Evolutionary conservation across 129 eudicot species (phyloP).

Genomic region (Helianthus annuus): DNA sequence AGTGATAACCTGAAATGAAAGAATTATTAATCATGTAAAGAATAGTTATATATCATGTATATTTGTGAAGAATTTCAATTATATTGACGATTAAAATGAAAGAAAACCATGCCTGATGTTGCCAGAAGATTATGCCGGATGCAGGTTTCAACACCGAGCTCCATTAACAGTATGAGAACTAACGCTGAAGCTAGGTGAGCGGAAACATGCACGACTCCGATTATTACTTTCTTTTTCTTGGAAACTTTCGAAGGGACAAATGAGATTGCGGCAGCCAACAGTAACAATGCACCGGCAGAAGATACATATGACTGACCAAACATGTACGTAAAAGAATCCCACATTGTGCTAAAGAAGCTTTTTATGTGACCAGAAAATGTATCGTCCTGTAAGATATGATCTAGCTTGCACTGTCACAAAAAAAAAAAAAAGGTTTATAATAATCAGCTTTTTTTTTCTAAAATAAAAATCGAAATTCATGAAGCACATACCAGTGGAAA

Average conservation of each 20-base stretch:
- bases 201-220: slow-evolving; percentile 82
- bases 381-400: slow-evolving; percentile 74
- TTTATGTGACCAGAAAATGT: slow-evolving; percentile 74
- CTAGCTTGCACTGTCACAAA: slow-evolving; percentile 75
- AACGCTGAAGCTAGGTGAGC: slow-evolving; percentile 92
- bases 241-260: slow-evolving; percentile 87
- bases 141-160: slow-evolving; percentile 87
- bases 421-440: background rate
- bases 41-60: background rate
- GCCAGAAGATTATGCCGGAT: slow-evolving; percentile 80
- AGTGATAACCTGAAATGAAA: slow-evolving; percentile 71
- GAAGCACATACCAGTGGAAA: slow-evolving; percentile 74
- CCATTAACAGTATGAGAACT: slow-evolving; percentile 84
- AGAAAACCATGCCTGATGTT: slow-evolving; percentile 31
- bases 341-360: slow-evolving; percentile 76
- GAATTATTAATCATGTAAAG: background rate
- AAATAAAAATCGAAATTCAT: background rate
- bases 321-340: slow-evolving; percentile 79
- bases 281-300: slow-evolving; percentile 59
- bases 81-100: background rate
- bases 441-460: background rate
- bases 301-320: slow-evolving; percentile 81
- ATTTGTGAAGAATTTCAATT: background rate
- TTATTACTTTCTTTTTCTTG: slow-evolving; percentile 62
- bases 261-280: slow-evolving; percentile 61